Evolutionary conservation across 352 stramenopile species (phyloP), one percentile per base, ranked within the genome.

Genomic region (Blastocystis sp.): DNA sequence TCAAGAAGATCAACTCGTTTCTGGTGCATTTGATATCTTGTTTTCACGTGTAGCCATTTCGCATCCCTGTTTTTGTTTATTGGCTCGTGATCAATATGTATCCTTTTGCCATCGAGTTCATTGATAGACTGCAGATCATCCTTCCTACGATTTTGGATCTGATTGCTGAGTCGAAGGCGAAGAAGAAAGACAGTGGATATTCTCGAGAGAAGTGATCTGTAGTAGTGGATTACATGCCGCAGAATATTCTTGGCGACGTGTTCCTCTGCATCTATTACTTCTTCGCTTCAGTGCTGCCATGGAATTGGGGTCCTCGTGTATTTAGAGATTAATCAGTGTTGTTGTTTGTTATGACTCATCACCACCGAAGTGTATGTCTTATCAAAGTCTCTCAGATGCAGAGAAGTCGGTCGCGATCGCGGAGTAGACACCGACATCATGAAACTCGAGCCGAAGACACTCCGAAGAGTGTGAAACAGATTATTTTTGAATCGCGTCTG

Each of bases 401-500:
- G 73, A 84, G 73, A 55, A 84, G 73, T 84, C 73, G 73, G 26
- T 84, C 73, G 15, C 73, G 73, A 43, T 84, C 73, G 2, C 50
- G 73, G 0, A 84, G 73, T 68, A n/a, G 56, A 26, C 15, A 66
- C 56, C 15, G 23, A 34, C 23, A n/a, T 50, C 73, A 68, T 50
- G 20, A 15, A 54, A 34, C 26, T 84, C 73, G 53, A 15, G 29
- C 41, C 11, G 43, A 47, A 9, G 59, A 47, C 3, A 18, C 73
- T 66, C 73, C 73, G 1, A 88, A 88, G 53, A 62, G 37, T 53
- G 77, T 88, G 5, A 79, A 55, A 43, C 62, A 88, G 13, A 73
- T 76, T 26, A 79, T 88, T 18, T 88, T 88, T 29, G 66, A 88
- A 18, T 88, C 77, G 7, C 75, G 37, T 54, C 62, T 94, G 23